phyloP scores from a whole-genome alignment of 176 grass and related monocot species.

The Puccinellia tenuiflora region DNA sequence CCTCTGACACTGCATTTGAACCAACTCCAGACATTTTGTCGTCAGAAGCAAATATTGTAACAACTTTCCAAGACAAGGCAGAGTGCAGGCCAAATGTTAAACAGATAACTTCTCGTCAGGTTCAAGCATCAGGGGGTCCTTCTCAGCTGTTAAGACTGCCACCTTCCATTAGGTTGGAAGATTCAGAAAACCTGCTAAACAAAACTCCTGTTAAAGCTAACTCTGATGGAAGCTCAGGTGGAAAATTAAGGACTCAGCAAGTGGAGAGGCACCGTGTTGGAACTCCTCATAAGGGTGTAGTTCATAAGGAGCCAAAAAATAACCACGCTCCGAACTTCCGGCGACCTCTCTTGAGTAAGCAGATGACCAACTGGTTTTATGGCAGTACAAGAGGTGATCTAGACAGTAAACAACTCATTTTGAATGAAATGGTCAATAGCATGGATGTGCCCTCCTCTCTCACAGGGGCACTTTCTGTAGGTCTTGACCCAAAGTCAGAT shows the following conservation, averaged over 20 bases:
- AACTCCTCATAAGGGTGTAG: conserved; percentile 40
- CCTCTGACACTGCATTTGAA: conserved; percentile 17
- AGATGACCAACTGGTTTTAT: conserved; percentile 71
- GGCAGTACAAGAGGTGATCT: conserved; percentile 56
- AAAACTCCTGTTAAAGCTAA: conserved; percentile 17
- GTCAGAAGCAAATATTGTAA: conserved; percentile 29
- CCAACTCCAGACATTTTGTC: conserved; percentile 23
- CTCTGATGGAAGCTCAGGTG: conserved; percentile 20
- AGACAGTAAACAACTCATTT: conserved; percentile 58
- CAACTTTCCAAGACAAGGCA: conserved; percentile 45
- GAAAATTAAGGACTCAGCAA: conserved; percentile 22
- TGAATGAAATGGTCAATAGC: conserved; percentile 54
- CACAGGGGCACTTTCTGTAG: conserved; percentile 63
- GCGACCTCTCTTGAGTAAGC: conserved; percentile 80
- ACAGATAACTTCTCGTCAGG: conserved; percentile 11
- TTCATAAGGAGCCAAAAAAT: conserved; percentile 27
- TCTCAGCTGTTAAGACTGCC: not conserved
- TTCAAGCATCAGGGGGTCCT: conserved; percentile 28
- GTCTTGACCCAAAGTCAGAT: conserved; percentile 75
- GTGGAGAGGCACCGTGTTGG: conserved; percentile 19
- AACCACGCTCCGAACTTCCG: conserved; percentile 77
- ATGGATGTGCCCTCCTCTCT: conserved; percentile 75
- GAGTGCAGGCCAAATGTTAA: conserved; percentile 30
- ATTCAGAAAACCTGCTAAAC: conserved; percentile 18
- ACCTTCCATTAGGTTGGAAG: not conserved